Evolutionary conservation across 2,329 filamentous ascomycete genomes (phyloP).

Genomic region (Alternaria sp.): DNA sequence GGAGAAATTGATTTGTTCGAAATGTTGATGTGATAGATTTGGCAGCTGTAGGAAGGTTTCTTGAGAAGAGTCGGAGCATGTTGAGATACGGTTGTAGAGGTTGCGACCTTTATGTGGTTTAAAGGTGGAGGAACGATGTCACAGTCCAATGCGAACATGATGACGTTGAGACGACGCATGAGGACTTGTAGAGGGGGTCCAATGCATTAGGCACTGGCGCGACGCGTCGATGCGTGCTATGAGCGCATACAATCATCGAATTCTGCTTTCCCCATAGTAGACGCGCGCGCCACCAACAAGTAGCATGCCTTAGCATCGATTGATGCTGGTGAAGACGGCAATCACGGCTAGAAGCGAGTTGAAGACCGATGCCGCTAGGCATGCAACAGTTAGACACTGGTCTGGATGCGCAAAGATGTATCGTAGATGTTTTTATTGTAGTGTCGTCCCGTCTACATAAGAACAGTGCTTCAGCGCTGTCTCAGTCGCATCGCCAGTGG

Average conservation of each 20-base stretch:
- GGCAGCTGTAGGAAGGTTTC: conserved; percentile 15
- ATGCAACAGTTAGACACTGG: background rate
- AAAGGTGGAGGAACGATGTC: conserved; percentile 15
- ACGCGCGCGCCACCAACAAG: background rate
- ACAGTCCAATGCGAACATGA: conserved; percentile 31
- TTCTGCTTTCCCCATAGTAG: background rate
- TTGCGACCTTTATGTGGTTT: conserved; percentile 19
- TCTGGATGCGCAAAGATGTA: background rate
- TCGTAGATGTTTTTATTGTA: background rate
- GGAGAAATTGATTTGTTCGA: conserved; percentile 14
- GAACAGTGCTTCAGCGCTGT: background rate
- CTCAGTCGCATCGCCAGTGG: background rate
- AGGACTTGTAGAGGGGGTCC: conserved; percentile 3
- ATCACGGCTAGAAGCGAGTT: background rate
- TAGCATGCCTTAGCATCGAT: background rate
- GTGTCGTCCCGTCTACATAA: background rate
- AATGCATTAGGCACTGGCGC: conserved; percentile 3
- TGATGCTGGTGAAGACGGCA: background rate
- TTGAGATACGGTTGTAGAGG: background rate
- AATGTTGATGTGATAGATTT: conserved; percentile 7
- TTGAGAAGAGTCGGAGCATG: conserved; percentile 42
- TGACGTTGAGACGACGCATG: conserved; percentile 37
- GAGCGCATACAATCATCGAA: background rate
- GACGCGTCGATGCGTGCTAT: conserved; percentile 1
- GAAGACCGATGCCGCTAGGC: background rate